These are phyloP conservation scores for Pichia sp. DNA, from an alignment of 1,139 yeast species.

Conservation along the genomic window DNA sequence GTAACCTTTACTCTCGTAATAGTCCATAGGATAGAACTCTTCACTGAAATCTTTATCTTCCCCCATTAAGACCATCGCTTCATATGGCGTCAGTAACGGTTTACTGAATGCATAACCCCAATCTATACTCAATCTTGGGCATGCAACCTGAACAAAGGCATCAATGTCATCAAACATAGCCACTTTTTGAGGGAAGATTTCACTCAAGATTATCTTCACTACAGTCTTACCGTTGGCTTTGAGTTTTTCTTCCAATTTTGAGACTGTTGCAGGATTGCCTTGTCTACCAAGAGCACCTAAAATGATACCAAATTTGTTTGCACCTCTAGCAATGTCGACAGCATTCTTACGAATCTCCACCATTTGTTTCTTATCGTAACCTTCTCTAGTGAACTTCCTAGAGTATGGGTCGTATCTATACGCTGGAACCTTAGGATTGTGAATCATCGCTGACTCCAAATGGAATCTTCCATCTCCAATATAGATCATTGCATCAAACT, in stretches of 20 bases:
- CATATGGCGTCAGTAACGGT: slow-evolving; percentile 93
- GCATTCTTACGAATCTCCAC: slow-evolving; percentile 70
- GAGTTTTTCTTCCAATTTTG: slow-evolving; percentile 51
- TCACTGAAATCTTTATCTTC: slow-evolving; percentile 63
- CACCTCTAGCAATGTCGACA: slow-evolving; percentile 48
- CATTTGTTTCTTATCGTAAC: slow-evolving; percentile 82
- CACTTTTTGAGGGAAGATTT: slow-evolving; percentile 86
- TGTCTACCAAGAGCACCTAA: slow-evolving; percentile 97
- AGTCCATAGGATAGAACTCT: slow-evolving; percentile 88
- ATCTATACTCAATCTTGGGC: slow-evolving; percentile 92
- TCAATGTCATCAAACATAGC: slow-evolving; percentile 95
- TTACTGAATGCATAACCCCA: slow-evolving; percentile 98
- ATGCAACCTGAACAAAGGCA: slow-evolving; percentile 95
- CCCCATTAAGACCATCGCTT: slow-evolving; percentile 83
- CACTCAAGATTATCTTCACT: slow-evolving; percentile 80
- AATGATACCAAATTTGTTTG: slow-evolving; percentile 72
- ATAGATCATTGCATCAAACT: slow-evolving; percentile 74
- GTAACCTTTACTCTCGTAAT: slow-evolving; percentile 83
- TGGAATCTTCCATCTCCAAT: slow-evolving; percentile 97
- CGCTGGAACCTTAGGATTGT: slow-evolving; percentile 89
- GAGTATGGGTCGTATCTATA: slow-evolving; percentile 93
- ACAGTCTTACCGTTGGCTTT: slow-evolving; percentile 52
- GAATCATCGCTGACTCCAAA: slow-evolving; percentile 94
- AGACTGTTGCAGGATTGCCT: slow-evolving; percentile 77
- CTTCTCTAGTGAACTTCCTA: slow-evolving; percentile 81